Percentiles rank a stretch among this genome's conserved stretches.
Evolutionary conservation across 2,329 filamentous ascomycete species (phyloP).

Genomic region (Alternaria sp.): DNA sequence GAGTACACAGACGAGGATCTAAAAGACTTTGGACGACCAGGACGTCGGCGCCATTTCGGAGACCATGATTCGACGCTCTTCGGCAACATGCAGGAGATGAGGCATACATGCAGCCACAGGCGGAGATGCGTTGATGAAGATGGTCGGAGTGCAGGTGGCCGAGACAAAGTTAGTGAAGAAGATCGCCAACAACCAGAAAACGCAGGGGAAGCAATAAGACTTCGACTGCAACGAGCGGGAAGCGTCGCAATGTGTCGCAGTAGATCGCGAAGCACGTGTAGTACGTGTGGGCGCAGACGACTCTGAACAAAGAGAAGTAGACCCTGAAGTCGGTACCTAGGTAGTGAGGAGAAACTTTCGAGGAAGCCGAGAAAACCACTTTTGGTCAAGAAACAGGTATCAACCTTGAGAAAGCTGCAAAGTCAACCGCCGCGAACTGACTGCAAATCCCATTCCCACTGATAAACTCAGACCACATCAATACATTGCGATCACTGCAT

Average conservation of each 20-base stretch:
- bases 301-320: background rate
- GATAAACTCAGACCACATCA: background rate
- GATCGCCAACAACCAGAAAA: background rate
- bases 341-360: background rate
- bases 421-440: background rate
- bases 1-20: background rate
- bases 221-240: background rate
- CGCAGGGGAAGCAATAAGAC: background rate
- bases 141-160: background rate
- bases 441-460: rapidly evolving
- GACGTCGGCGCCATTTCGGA: background rate
- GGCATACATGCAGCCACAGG: background rate
- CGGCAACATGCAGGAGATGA: background rate
- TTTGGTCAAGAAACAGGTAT: rapidly evolving
- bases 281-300: background rate
- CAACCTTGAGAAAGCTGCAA: background rate
- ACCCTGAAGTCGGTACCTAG: background rate
- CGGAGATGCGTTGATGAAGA: background rate
- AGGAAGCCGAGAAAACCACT: background rate
- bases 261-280: background rate
- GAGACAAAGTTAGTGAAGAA: background rate
- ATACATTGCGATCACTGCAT: background rate
- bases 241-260: rapidly evolving
- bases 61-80: background rate
- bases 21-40: background rate